Base-by-base conservation (phyloP, 2,329 filamentous ascomycete species). In the Pyrenophora teres region DNA sequence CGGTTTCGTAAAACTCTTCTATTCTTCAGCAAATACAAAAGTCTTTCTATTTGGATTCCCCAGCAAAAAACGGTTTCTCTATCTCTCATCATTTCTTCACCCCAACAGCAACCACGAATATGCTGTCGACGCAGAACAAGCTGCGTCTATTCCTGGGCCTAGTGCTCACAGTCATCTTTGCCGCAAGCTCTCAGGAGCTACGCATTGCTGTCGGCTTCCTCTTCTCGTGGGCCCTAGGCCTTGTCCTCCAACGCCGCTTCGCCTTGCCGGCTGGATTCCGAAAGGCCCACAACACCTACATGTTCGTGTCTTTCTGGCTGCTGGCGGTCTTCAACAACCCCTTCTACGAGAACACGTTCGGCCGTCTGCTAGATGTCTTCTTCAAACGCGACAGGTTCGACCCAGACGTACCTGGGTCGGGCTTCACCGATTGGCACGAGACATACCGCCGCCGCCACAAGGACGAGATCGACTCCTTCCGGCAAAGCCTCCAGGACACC, bases 371-470 rank as follows among this genome's bases (percentile, higher is more conserved):
- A 9, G 47, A 51, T 27, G 15, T 54, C 6, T 50, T 41, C 32
- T 51, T 57, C 37, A 31, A 16, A 8, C 50, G 43, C 40, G 15
- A 9, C 40, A 15, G 15, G n/a, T 39, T 15, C 46, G 46, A 50
- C n/a, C 36, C 40, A 30, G 32, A 52, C 15, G 32, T 50, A 37
- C 51, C 51, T 31, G 54, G 54, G 16, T 54, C 44, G 6, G 51
- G 54, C 40, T 54, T 57, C 40, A 48, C 51, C 10, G 36, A 54
- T 18, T 57, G 54, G 51, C 40, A 49, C 43, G 40, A 52, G n/a
- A 43, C 16, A 4, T 35, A 46, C 25, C 27, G 16, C 19, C 44
- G 51, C 40, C 47, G 40, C 19, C 25, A 51, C 19, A 12, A 23
- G 8, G 19, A 49, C 40, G 43, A 45, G 25, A 45, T 57, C 9